Conservation (phyloP, 2,329 filamentous ascomycete genomes). For the Emydomyces testavorans region DNA sequence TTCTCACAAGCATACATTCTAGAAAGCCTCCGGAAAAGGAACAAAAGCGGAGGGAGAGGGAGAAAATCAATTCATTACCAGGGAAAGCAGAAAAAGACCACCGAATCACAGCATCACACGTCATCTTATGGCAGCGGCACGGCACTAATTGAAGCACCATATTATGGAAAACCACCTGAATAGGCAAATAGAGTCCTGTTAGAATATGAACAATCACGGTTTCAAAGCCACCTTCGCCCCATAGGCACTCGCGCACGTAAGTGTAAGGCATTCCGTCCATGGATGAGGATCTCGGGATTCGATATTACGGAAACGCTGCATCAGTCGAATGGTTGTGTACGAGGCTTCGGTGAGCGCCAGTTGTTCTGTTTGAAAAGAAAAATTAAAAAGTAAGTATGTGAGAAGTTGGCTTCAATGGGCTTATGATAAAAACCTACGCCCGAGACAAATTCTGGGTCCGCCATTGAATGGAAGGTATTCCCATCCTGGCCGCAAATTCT, state of each 20-base stretch:
- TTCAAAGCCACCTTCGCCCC: constrained; percentile 16
- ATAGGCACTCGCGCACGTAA: constrained; percentile 17
- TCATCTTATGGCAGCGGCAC: too few species aligned
- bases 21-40: too few species aligned
- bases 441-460: constrained; percentile 62
- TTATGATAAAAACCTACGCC: constrained; percentile 30
- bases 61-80: not conserved
- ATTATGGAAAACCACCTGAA: too few species aligned
- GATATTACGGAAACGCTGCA: constrained; percentile 30
- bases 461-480: constrained; percentile 67
- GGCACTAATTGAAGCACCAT: too few species aligned
- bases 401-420: not conserved
- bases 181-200: not conserved
- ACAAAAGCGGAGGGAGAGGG: too few species aligned
- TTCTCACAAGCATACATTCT: too few species aligned
- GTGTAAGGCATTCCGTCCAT: constrained; percentile 21
- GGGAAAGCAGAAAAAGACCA: too few species aligned
- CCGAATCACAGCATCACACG: too few species aligned
- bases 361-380: constrained; percentile 27
- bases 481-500: constrained; percentile 53
- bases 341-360: constrained; percentile 35
- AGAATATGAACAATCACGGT: not conserved
- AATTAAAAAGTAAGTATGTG: not conserved
- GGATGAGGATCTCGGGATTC: constrained; percentile 27
- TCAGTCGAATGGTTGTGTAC: constrained; percentile 29